These are phyloP conservation scores for Cymodocea nodosa DNA, from an alignment of 116 monocot species.

Conservation along the genomic window DNA sequence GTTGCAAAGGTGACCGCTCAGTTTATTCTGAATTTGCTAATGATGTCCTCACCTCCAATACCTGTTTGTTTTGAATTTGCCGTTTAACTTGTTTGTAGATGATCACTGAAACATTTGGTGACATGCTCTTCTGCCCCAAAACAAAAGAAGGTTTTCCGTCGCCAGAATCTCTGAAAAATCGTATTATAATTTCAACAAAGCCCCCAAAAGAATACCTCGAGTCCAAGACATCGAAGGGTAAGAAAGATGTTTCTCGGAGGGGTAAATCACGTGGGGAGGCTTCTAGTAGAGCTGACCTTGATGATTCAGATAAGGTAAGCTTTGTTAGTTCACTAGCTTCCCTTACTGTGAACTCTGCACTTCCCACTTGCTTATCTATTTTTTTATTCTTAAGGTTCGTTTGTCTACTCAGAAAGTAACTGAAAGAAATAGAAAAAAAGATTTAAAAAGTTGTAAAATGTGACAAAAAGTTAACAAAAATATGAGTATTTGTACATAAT, in stretches of 20 bases:
- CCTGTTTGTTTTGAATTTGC: neutral
- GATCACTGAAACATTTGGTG: conserved; percentile 65
- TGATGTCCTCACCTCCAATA: neutral
- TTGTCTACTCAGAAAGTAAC: no score
- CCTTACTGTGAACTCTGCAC: neutral
- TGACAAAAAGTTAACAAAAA: no score
- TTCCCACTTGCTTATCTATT: neutral
- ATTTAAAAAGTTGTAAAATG: no score
- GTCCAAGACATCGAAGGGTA: conserved; percentile 19
- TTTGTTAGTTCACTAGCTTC: neutral
- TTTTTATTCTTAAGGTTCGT: neutral
- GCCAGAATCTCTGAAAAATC: conserved; percentile 48
- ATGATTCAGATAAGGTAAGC: conserved; percentile 19
- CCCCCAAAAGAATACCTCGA: conserved; percentile 65
- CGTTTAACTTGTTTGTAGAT: conserved; percentile 23
- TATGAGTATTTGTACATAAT: no score
- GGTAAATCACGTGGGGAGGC: conserved; percentile 37
- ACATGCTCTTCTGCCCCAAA: conserved; percentile 55
- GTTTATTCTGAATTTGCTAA: neutral
- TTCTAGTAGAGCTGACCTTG: conserved; percentile 19
- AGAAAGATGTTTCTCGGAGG: conserved; percentile 15
- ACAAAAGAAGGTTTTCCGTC: conserved; percentile 56
- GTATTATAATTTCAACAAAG: conserved; percentile 64
- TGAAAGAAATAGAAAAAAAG: no score
- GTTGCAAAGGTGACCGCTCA: conserved; percentile 46